A percentile compares a stretch with the other conserved stretches of the same genome.
Conservation (phyloP, 768 basidiomycete species). For the Mycena crocata region DNA sequence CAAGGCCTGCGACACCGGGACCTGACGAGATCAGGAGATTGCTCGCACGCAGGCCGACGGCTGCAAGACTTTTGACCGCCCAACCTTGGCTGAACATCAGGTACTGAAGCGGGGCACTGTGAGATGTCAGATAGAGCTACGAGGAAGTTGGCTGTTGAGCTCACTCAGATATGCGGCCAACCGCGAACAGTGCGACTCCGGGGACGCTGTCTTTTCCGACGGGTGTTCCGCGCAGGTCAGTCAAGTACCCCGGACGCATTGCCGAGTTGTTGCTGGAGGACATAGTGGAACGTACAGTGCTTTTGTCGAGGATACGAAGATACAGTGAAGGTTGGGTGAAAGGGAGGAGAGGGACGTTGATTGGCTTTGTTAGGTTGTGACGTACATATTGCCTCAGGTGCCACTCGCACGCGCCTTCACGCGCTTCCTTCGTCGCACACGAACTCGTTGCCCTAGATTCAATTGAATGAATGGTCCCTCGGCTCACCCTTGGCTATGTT, state of each 20-base stretch:
- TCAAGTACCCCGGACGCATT: neutral
- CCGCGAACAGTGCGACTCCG: constrained; percentile 7
- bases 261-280: constrained; percentile 2
- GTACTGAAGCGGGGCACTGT: constrained; percentile 32
- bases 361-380: neutral
- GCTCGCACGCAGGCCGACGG: constrained; percentile 31
- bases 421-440: too few species aligned
- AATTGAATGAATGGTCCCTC: too few species aligned
- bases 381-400: too few species aligned
- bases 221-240: neutral
- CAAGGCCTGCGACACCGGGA: constrained; percentile 27
- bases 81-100: constrained; percentile 29
- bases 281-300: neutral
- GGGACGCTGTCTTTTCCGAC: neutral
- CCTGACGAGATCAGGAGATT: constrained; percentile 19
- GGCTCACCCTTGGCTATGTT: too few species aligned
- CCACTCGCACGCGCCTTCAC: too few species aligned
- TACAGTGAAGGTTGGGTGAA: too few species aligned
- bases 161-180: constrained; percentile 28
- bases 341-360: neutral
- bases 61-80: constrained; percentile 30
- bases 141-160: neutral
- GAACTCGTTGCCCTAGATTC: too few species aligned
- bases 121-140: too few species aligned
- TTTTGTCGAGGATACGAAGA: neutral